phyloP scores from a whole-genome alignment of 2,329 filamentous ascomycete genomes.

The Xylaria sp. region DNA sequence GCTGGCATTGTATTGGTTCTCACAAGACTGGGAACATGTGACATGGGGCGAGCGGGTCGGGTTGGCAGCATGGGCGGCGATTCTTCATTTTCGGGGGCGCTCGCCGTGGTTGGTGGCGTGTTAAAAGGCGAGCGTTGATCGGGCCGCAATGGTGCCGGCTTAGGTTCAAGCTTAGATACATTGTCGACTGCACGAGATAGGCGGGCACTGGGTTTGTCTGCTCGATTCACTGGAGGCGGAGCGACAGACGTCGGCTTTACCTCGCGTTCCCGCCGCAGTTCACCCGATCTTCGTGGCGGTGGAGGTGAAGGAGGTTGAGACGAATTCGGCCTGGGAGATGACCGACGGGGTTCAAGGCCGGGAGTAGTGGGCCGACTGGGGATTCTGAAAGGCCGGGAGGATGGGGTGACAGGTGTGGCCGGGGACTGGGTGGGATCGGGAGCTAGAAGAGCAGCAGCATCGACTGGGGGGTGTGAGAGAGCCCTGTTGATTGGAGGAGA shows the following conservation, averaged over 20 bases:
- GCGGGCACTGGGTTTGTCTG: slow-evolving; percentile 77
- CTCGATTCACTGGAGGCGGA: slow-evolving; percentile 82
- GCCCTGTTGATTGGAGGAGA: slow-evolving; percentile 69
- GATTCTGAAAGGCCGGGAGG: slow-evolving; percentile 61
- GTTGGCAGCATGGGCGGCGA: slow-evolving; percentile 60
- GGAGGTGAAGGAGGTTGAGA: slow-evolving; percentile 70
- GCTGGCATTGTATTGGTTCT: slow-evolving; percentile 50
- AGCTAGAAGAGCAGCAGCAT: slow-evolving; percentile 58
- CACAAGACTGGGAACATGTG: slow-evolving; percentile 43
- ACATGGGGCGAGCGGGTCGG: slow-evolving; percentile 60
- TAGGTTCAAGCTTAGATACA: slow-evolving; percentile 50
- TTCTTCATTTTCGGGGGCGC: slow-evolving; percentile 63
- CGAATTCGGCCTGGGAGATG: slow-evolving; percentile 59
- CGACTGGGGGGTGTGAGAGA: slow-evolving; percentile 50
- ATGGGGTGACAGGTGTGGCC: slow-evolving; percentile 53
- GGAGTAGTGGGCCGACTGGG: slow-evolving; percentile 67
- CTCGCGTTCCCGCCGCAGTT: slow-evolving; percentile 63
- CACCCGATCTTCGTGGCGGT: slow-evolving; percentile 70
- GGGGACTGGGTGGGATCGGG: slow-evolving; percentile 57
- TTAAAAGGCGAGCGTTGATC: slow-evolving; percentile 78
- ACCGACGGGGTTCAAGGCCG: slow-evolving; percentile 55
- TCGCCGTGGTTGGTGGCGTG: slow-evolving; percentile 81
- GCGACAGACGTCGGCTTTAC: slow-evolving; percentile 54
- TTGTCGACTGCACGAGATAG: slow-evolving; percentile 53
- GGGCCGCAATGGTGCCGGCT: slow-evolving; percentile 53